Conservation (phyloP, 1,284 basidiomycete genomes). For the Leccinum variabile region DNA sequence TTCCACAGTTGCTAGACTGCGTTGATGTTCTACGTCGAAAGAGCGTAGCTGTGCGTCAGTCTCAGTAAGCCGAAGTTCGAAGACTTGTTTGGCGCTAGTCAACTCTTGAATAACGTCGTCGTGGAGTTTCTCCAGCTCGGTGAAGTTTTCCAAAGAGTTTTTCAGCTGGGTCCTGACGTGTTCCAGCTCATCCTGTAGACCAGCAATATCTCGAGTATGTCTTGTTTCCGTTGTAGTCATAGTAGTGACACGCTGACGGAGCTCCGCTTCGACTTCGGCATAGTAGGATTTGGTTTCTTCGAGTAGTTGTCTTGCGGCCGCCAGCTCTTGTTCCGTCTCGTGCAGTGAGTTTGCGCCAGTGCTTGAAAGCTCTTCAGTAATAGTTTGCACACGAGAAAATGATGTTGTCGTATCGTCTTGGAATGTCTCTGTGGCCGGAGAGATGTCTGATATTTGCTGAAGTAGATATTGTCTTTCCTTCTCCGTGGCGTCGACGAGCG, state of each 20-base stretch:
- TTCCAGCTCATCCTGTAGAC: conserved; percentile 25
- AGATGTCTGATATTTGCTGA: too few relatives aligned
- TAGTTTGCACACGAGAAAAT: too few relatives aligned
- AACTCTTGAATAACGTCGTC: conserved; percentile 25
- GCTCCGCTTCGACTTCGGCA: conserved; percentile 18
- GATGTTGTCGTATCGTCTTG: too few relatives aligned
- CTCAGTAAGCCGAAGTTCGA: conserved; percentile 25
- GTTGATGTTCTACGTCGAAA: conserved; percentile 24
- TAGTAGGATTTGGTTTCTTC: conserved; percentile 22
- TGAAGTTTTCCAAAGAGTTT: conserved; percentile 26
- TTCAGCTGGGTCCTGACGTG: conserved; percentile 17
- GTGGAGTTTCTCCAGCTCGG: conserved; percentile 27
- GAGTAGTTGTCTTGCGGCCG: conserved; percentile 12
- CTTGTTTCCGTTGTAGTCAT: conserved; percentile 19
- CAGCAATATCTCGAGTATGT: conserved; percentile 16
- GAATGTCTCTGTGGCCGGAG: too few relatives aligned
- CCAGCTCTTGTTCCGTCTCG: conserved; percentile 26
- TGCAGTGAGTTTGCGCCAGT: conserved; percentile 16
- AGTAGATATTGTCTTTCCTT: too few relatives aligned
- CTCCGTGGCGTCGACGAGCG: not conserved
- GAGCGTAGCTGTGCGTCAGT: conserved; percentile 24
- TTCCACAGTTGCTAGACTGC: conserved; percentile 22
- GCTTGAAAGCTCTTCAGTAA: not conserved
- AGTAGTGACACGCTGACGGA: conserved; percentile 23
- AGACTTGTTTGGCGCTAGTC: conserved; percentile 15